Evolutionary conservation across 352 stramenopile species (phyloP).

Genomic region (Phytophthora hybrid): DNA sequence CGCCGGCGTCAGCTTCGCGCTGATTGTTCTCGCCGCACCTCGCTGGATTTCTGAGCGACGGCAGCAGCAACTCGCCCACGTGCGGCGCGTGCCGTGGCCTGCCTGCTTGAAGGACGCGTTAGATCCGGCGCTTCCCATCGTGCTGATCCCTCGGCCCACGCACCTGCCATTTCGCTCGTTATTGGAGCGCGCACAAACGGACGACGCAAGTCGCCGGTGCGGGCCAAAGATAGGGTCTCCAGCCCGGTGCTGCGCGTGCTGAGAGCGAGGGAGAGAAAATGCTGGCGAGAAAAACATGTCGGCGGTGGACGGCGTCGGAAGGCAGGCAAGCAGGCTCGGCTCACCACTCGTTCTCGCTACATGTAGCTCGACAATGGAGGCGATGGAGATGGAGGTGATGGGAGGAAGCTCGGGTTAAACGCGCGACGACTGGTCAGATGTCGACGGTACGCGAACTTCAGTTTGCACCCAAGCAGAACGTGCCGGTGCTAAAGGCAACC

Average conservation of each 20-base stretch:
- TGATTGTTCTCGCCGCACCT: slow-evolving; percentile 26
- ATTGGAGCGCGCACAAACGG: slow-evolving; percentile 12
- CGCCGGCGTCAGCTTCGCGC: slow-evolving; percentile 14
- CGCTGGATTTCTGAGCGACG: slow-evolving; percentile 22
- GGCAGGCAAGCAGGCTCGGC: background rate
- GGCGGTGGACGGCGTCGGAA: background rate
- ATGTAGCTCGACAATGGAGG: too few species aligned
- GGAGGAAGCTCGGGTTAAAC: background rate
- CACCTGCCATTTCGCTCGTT: slow-evolving; percentile 19
- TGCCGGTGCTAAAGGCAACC: background rate
- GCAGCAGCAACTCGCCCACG: slow-evolving; percentile 26
- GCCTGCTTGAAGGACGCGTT: slow-evolving; percentile 19
- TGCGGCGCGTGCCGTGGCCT: background rate
- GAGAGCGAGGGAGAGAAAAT: background rate
- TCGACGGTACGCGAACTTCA: background rate
- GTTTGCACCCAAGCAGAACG: slow-evolving; percentile 7
- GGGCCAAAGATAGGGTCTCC: slow-evolving; percentile 29
- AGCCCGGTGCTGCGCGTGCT: background rate
- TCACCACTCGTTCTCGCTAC: background rate
- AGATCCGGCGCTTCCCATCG: slow-evolving; percentile 29
- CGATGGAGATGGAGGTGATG: too few species aligned
- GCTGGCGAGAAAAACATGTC: slow-evolving; percentile 30
- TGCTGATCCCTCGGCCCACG: slow-evolving; percentile 23
- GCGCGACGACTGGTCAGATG: background rate
- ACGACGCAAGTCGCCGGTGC: slow-evolving; percentile 18